phyloP scores from a whole-genome alignment of 1,284 basidiomycete genomes.

The Cystobasidium slooffiae region DNA sequence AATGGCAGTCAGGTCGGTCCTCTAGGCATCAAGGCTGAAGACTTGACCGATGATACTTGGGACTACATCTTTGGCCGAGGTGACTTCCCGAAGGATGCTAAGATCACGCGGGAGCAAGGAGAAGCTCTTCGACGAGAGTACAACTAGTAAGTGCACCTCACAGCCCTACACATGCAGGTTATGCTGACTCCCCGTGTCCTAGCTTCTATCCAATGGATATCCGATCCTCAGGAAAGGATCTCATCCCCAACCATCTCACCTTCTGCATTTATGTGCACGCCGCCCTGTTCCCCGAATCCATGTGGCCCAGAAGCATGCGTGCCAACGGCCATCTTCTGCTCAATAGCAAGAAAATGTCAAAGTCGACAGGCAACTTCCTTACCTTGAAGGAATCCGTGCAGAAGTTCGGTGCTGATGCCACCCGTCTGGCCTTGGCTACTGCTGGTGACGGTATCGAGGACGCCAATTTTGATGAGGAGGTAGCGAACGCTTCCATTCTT shows the following conservation, averaged over 20 bases:
- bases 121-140: slow-evolving; percentile 88
- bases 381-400: slow-evolving; percentile 75
- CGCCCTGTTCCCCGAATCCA: slow-evolving; percentile 89
- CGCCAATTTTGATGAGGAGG: slow-evolving; percentile 98
- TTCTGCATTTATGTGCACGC: slow-evolving; percentile 95
- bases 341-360: slow-evolving; percentile 99
- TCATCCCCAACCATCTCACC: slow-evolving; percentile 94
- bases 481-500: slow-evolving; percentile 95
- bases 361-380: slow-evolving; percentile 89
- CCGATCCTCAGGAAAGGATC: slow-evolving; percentile 97
- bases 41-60: slow-evolving; percentile 98
- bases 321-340: slow-evolving; percentile 97
- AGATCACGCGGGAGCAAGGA: slow-evolving; percentile 74
- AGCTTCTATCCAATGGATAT: slow-evolving; percentile 99
- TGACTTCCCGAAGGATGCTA: slow-evolving; percentile 69
- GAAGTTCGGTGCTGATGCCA: slow-evolving; percentile 93
- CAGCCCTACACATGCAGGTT: background rate
- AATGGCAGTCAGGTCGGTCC: slow-evolving; percentile 67
- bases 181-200: slow-evolving; percentile 6
- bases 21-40: slow-evolving; percentile 81
- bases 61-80: slow-evolving; percentile 86
- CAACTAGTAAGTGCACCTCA: slow-evolving; percentile 57
- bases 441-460: slow-evolving; percentile 98
- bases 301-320: slow-evolving; percentile 90
- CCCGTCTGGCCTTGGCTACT: slow-evolving; percentile 88